Percentiles rank a stretch among this genome's conserved stretches.
phyloP scores from a whole-genome alignment of 306 rosid species.

The Acacia melanoxylon region DNA sequence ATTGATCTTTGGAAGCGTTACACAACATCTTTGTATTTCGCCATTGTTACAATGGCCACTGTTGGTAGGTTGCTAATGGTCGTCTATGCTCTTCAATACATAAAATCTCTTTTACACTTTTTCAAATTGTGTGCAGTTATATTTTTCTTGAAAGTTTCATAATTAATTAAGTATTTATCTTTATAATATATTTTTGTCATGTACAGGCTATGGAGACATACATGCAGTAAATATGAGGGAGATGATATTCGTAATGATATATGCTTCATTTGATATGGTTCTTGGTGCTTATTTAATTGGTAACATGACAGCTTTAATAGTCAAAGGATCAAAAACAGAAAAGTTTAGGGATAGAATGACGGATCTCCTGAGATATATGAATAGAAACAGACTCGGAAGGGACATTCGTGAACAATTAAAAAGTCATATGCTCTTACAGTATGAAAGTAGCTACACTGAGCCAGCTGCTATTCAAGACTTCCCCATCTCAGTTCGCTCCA shows the following conservation, averaged over 20 bases:
- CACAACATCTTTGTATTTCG: constrained; percentile 83
- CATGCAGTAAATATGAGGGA: constrained; percentile 97
- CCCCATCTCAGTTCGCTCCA: constrained; percentile 84
- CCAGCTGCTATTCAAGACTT: constrained; percentile 78
- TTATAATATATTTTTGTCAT: constrained; percentile 31
- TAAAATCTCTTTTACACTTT: not conserved
- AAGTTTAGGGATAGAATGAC: constrained; percentile 92
- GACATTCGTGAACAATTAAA: constrained; percentile 89
- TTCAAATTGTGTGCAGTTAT: constrained; percentile 13
- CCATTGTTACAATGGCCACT: constrained; percentile 96
- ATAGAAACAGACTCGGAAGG: constrained; percentile 81
- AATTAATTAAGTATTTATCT: constrained; percentile 13
- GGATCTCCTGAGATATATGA: constrained; percentile 84
- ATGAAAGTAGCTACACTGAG: constrained; percentile 91
- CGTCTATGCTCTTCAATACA: not conserved
- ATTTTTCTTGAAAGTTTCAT: constrained; percentile 22
- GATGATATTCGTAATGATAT: constrained; percentile 93
- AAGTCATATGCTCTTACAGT: constrained; percentile 87
- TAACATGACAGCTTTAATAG: constrained; percentile 98
- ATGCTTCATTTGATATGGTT: constrained; percentile 92
- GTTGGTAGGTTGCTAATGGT: constrained; percentile 59
- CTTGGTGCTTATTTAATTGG: constrained; percentile 98
- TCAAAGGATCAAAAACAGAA: constrained; percentile 97
- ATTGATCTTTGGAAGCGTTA: constrained; percentile 91
- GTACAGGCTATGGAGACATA: constrained; percentile 93